Percentiles rank a stretch among this genome's conserved stretches.
Evolutionary conservation across 148 eudicot species (phyloP).

Genomic region (Camellia japonica): DNA sequence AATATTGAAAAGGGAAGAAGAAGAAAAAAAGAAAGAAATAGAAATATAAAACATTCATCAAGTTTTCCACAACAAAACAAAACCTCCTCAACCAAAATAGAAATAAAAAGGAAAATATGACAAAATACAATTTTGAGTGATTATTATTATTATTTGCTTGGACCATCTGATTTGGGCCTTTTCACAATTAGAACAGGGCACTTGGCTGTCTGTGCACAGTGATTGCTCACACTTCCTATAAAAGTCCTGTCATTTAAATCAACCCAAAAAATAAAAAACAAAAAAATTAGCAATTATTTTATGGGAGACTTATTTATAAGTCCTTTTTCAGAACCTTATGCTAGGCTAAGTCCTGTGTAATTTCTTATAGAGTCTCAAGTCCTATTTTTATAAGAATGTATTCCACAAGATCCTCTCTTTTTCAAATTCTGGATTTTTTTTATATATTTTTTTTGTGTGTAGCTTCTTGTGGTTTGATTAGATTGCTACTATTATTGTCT

Average conservation of each 20-base stretch:
- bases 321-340: too few relatives aligned
- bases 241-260: constrained; percentile 45
- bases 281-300: too few relatives aligned
- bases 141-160: background rate
- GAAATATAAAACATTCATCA: background rate
- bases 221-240: constrained; percentile 72
- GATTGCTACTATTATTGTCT: too few relatives aligned
- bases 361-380: too few relatives aligned
- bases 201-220: constrained; percentile 67
- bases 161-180: constrained; percentile 42
- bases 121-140: background rate
- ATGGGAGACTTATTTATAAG: too few relatives aligned
- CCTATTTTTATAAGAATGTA: too few relatives aligned
- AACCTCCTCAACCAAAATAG: background rate
- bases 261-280: too few relatives aligned
- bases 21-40: background rate
- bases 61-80: background rate
- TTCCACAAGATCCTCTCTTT: too few relatives aligned
- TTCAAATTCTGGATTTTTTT: too few relatives aligned
- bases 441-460: too few relatives aligned
- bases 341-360: too few relatives aligned
- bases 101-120: background rate
- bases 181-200: constrained; percentile 83
- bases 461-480: too few relatives aligned
- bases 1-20: background rate